Evolutionary conservation across 768 basidiomycete genomes (phyloP).

Genomic region (Dacryopinax spathularia): DNA sequence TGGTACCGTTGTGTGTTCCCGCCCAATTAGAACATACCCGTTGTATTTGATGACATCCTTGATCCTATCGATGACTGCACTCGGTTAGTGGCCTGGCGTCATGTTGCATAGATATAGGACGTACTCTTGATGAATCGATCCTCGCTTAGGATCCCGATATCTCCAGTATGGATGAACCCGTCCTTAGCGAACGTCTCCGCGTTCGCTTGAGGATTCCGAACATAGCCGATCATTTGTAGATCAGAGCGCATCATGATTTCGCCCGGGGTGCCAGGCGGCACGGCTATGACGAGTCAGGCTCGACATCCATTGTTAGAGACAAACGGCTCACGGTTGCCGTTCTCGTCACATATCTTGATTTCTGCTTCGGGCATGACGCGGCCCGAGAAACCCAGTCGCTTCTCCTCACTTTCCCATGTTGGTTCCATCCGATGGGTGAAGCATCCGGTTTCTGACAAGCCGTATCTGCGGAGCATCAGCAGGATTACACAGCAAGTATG

Average conservation of each 20-base stretch:
- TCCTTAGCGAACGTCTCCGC: constrained; percentile 14
- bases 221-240: constrained; percentile 15
- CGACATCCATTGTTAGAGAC: background rate
- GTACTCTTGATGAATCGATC: constrained; percentile 5
- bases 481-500: no score
- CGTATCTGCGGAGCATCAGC: no score
- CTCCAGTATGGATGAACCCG: constrained; percentile 19
- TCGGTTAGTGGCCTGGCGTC: background rate
- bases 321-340: background rate
- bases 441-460: constrained; percentile 17
- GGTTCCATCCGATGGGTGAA: constrained; percentile 8
- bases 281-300: background rate
- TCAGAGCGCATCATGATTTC: constrained; percentile 16
- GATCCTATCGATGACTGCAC: background rate
- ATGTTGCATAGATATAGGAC: constrained; percentile 8
- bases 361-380: background rate
- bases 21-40: constrained; percentile 10
- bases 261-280: constrained; percentile 12
- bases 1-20: background rate
- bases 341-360: background rate
- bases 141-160: constrained; percentile 16
- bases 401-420: constrained; percentile 12
- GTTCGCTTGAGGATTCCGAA: constrained; percentile 15
- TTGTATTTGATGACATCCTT: constrained; percentile 21
- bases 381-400: constrained; percentile 8